These are phyloP conservation scores for Hemileia vastatrix DNA, from an alignment of 1,284 basidiomycete genomes.

Conservation along the genomic window DNA sequence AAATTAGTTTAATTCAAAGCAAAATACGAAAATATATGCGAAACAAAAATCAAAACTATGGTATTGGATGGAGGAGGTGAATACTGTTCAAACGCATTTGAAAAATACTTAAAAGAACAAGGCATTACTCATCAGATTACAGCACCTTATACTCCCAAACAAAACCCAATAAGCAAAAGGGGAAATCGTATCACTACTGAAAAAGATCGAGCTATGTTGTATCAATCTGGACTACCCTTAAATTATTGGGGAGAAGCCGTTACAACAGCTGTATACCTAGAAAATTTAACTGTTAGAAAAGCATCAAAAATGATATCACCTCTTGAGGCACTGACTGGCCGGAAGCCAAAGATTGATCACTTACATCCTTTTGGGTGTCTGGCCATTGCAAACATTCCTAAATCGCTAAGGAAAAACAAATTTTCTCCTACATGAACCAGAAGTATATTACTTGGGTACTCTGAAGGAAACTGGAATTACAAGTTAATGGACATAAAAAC, in stretches of 20 bases:
- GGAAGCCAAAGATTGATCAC: background rate
- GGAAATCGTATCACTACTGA: background rate
- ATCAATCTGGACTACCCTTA: background rate
- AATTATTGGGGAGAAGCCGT: background rate
- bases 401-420: too few species aligned
- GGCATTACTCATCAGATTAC: background rate
- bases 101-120: background rate
- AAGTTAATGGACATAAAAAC: too few species aligned
- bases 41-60: conserved; percentile 1
- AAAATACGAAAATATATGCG: too few species aligned
- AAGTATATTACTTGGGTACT: too few species aligned
- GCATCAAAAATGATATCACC: background rate
- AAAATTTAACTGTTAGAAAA: background rate
- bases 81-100: background rate
- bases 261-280: background rate
- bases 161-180: background rate
- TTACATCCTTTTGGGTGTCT: background rate
- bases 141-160: background rate
- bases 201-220: background rate
- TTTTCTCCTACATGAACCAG: too few species aligned
- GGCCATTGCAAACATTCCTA: too few species aligned
- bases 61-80: conserved; percentile 1
- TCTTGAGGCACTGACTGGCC: background rate
- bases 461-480: too few species aligned
- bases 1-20: too few species aligned